These are phyloP conservation scores for Emmonsiellopsis sp. DNA, from an alignment of 2,329 filamentous ascomycete genomes.

Conservation along the genomic window DNA sequence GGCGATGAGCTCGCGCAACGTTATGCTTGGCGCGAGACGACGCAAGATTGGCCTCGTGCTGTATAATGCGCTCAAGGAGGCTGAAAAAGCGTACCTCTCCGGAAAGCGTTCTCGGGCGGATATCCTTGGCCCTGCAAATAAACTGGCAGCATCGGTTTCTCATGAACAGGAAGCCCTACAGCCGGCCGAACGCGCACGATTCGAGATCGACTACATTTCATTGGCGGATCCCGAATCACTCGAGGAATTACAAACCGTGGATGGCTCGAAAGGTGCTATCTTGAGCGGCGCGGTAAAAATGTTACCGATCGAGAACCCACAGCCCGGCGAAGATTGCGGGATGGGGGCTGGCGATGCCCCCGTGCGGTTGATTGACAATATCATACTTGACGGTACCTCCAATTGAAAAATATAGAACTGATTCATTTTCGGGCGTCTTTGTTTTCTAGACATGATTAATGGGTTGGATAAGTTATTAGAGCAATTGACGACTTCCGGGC, in stretches of 20 bases:
- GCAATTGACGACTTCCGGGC: too few species aligned
- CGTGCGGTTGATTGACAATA: conserved; percentile 89
- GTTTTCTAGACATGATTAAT: not conserved
- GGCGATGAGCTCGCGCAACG: conserved; percentile 85
- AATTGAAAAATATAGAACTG: not conserved
- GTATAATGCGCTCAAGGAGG: conserved; percentile 57
- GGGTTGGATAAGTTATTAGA: not conserved
- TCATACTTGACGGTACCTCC: conserved; percentile 50
- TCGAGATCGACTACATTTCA: conserved; percentile 87
- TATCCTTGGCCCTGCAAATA: conserved; percentile 63
- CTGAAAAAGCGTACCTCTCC: conserved; percentile 55
- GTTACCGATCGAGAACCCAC: conserved; percentile 63
- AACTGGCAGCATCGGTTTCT: conserved; percentile 46
- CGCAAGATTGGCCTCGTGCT: conserved; percentile 65
- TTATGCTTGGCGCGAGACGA: conserved; percentile 73
- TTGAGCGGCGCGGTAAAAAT: conserved; percentile 88
- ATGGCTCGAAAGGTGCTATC: conserved; percentile 63
- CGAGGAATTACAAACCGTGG: conserved; percentile 64
- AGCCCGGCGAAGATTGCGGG: conserved; percentile 58
- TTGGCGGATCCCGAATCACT: conserved; percentile 77
- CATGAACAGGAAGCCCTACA: conserved; percentile 53
- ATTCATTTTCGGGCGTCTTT: not conserved
- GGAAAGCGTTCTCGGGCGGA: conserved; percentile 49
- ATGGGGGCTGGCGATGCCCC: conserved; percentile 63
- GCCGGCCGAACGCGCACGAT: conserved; percentile 54